A percentile compares a stretch with the other conserved stretches of the same genome.
Conservation (phyloP, 176 grass and related monocot genomes). For the Phoenix dactylifera region DNA sequence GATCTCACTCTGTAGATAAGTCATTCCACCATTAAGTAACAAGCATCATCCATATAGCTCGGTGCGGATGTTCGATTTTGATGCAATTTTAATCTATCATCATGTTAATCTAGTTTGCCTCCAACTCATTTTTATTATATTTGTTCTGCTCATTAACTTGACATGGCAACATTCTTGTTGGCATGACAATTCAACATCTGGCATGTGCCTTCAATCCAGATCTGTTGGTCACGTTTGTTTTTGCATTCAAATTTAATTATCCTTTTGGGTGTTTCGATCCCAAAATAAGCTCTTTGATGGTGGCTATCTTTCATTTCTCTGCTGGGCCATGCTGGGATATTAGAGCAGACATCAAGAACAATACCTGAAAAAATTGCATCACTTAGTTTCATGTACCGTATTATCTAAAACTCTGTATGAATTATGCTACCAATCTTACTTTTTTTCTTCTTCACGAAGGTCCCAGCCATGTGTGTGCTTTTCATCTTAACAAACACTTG, state of each 20-base stretch:
- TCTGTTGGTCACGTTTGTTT: slow-evolving; percentile 45
- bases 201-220: slow-evolving; percentile 64
- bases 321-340: slow-evolving; percentile 64
- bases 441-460: slow-evolving; percentile 78
- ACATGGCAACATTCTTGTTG: slow-evolving; percentile 29
- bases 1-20: slow-evolving; percentile 48
- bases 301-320: slow-evolving; percentile 56
- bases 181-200: slow-evolving; percentile 56
- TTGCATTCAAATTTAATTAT: slow-evolving; percentile 82
- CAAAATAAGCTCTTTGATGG: slow-evolving; percentile 65
- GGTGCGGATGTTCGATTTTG: slow-evolving; percentile 22
- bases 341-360: slow-evolving; percentile 46
- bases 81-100: no score
- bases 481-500: slow-evolving; percentile 83
- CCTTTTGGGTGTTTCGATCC: slow-evolving; percentile 60
- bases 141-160: slow-evolving; percentile 14
- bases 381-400: background rate
- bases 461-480: slow-evolving; percentile 77
- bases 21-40: slow-evolving; percentile 26
- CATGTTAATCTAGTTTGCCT: no score
- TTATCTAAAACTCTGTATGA: no score
- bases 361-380: slow-evolving; percentile 33
- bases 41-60: slow-evolving; percentile 10
- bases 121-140: background rate
- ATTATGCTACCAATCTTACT: slow-evolving; percentile 28